Evolutionary conservation across 805 yeast genomes (phyloP).

Genomic region (Wickerhamomyces sydowiorum): DNA sequence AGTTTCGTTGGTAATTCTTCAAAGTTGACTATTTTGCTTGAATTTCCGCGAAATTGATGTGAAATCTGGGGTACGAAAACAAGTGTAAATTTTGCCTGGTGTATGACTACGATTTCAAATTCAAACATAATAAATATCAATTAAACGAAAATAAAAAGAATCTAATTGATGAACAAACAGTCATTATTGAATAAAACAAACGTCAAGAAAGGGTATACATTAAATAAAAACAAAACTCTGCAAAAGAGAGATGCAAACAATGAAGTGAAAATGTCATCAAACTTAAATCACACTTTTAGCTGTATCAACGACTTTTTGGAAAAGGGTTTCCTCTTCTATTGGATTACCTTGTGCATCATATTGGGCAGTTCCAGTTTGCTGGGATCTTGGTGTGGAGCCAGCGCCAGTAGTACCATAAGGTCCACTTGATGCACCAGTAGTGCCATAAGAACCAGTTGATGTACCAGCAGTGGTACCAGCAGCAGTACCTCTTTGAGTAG

Average conservation of each 20-base stretch:
- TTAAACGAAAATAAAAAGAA: no score
- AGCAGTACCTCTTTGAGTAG: background rate
- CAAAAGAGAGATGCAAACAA: conserved; percentile 9
- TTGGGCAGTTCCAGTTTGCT: conserved; percentile 12
- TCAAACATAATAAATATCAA: no score
- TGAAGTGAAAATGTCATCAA: conserved; percentile 2
- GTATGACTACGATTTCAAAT: no score
- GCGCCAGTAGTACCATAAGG: background rate
- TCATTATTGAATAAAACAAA: background rate
- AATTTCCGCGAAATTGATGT: no score
- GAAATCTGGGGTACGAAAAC: no score
- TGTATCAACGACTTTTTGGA: conserved; percentile 10
- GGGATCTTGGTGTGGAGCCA: conserved; percentile 1
- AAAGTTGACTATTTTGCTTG: no score
- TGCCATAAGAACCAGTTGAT: background rate
- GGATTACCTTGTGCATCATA: conserved; percentile 9
- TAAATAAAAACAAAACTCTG: conserved; percentile 17
- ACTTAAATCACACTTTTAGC: conserved; percentile 13
- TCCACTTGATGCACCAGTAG: background rate
- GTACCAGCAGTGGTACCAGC: background rate
- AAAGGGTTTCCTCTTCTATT: conserved; percentile 6
- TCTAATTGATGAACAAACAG: no score
- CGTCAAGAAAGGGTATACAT: background rate
- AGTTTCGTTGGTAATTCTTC: no score
- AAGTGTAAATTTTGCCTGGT: no score